Percentiles rank a stretch among this genome's conserved stretches.
Evolutionary conservation across 2,329 filamentous ascomycete species (phyloP).

Genomic region (Akanthomyces uredinophilus): DNA sequence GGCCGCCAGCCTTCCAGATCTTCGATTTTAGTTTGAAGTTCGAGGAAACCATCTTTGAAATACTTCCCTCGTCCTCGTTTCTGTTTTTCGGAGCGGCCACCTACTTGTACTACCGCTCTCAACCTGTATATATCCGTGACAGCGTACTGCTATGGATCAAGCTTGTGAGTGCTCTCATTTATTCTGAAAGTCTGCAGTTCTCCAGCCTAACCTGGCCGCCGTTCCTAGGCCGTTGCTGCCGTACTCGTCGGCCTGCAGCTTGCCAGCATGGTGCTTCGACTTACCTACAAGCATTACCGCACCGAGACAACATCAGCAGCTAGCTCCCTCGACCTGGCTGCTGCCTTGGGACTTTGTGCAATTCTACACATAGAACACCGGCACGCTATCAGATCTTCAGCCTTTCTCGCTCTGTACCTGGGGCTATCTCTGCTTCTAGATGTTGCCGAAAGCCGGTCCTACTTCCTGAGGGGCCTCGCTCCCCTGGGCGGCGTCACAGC

Average conservation of each 20-base stretch:
- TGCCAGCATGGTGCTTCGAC: neutral
- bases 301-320: neutral
- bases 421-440: neutral
- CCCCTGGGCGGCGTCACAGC: neutral
- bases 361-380: neutral
- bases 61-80: neutral
- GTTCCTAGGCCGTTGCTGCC: neutral
- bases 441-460: neutral
- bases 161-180: neutral
- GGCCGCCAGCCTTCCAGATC: neutral
- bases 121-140: neutral
- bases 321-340: neutral
- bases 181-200: too few species aligned
- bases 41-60: neutral
- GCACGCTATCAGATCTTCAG: neutral
- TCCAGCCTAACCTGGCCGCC: too few species aligned
- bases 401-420: neutral
- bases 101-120: neutral
- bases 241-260: neutral
- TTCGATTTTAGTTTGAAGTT: neutral
- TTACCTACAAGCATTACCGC: neutral
- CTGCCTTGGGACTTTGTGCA: neutral
- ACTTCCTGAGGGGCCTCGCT: neutral
- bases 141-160: neutral
- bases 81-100: neutral